These are phyloP conservation scores for Kuraishia ogatae DNA, from an alignment of 805 yeast species.

Conservation along the genomic window DNA sequence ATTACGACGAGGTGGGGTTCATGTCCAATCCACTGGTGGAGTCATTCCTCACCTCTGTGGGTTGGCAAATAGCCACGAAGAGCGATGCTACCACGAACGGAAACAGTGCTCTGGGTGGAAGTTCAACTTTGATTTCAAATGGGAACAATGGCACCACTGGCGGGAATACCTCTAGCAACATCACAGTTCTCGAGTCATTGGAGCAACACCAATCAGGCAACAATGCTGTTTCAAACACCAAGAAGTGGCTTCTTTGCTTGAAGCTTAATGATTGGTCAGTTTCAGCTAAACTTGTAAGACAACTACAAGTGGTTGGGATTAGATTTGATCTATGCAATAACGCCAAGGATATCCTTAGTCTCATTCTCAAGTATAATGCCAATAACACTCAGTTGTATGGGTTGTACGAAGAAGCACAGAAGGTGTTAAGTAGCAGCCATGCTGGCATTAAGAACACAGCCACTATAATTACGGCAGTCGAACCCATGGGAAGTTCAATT, in stretches of 20 bases:
- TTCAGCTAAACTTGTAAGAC: conserved; percentile 43
- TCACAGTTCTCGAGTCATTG: conserved; percentile 9
- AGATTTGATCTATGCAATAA: conserved; percentile 46
- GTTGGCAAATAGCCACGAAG: conserved; percentile 22
- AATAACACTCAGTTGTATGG: conserved; percentile 12
- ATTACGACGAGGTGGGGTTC: background rate
- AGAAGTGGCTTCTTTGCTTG: conserved; percentile 29
- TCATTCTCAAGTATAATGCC: conserved; percentile 22
- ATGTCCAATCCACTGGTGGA: conserved; percentile 3
- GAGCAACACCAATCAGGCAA: background rate
- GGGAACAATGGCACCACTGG: background rate
- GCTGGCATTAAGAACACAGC: conserved; percentile 20
- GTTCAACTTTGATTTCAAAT: background rate
- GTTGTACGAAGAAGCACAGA: conserved; percentile 12
- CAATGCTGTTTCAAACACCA: background rate
- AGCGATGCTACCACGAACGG: background rate
- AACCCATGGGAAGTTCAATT: conserved; percentile 40
- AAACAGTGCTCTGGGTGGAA: conserved; percentile 4
- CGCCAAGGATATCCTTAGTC: conserved; percentile 29
- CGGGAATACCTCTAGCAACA: conserved; percentile 6
- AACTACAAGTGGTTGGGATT: conserved; percentile 48
- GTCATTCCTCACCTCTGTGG: conserved; percentile 28
- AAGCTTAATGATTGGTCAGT: conserved; percentile 40
- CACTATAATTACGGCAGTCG: conserved; percentile 42
- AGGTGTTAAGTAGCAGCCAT: conserved; percentile 1